phyloP scores from a whole-genome alignment of 768 basidiomycete species.

The Mycena rebaudengoi region DNA sequence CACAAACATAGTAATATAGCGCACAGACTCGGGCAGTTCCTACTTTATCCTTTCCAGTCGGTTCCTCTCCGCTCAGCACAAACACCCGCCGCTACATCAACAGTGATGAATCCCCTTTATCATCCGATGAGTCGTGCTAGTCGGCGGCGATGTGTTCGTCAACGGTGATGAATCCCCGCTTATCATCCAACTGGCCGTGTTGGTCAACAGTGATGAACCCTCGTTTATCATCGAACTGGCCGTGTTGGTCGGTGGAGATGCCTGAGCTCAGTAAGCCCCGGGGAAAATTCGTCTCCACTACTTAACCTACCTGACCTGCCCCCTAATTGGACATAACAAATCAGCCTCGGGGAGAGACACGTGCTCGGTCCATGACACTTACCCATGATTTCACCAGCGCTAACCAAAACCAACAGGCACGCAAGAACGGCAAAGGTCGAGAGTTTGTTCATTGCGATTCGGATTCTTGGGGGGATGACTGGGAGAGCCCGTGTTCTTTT shows the following conservation, averaged over 20 bases:
- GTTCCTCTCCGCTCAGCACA: background rate
- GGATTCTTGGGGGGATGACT: background rate
- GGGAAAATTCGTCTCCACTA: background rate
- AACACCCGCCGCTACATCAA: background rate
- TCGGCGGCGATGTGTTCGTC: background rate
- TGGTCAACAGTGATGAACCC: slow-evolving; percentile 1
- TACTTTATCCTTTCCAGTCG: background rate
- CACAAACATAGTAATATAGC: slow-evolving; percentile 1
- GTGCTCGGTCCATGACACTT: background rate
- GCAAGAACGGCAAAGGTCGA: slow-evolving; percentile 2
- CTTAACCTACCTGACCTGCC: slow-evolving; percentile 2
- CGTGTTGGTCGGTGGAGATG: slow-evolving; percentile 4
- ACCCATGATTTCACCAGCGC: background rate
- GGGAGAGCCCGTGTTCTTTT: background rate
- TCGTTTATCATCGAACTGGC: background rate
- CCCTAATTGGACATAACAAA: background rate
- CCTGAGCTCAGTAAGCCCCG: background rate
- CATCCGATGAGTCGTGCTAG: background rate
- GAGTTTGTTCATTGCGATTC: background rate
- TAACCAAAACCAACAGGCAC: background rate
- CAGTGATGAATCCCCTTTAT: background rate
- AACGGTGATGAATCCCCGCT: background rate
- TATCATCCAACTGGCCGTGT: background rate
- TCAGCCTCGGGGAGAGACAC: background rate
- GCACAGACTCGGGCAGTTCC: slow-evolving; percentile 5